Base-by-base conservation (phyloP, 2,329 filamentous ascomycete species). In the Pseudogymnoascus sp. region DNA sequence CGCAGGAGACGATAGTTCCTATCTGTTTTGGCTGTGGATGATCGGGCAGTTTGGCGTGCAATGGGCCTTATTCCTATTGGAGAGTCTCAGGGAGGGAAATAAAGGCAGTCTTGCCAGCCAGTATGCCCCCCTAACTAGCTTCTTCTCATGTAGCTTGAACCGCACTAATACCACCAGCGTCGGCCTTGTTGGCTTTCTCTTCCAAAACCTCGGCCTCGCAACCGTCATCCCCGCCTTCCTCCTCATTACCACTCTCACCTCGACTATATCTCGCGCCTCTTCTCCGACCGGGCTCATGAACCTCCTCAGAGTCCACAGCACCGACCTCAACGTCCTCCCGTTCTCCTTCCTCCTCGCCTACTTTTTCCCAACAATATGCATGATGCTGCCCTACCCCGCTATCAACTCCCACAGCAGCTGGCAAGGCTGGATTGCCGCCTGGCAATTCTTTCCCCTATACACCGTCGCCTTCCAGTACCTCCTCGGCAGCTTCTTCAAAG, bases 21-120 rank as follows among this genome's bases (percentile, higher is more conserved):
- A 59, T 59, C 29, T 59, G 5, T 59, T 59, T 17, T 59, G 58
- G 58, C 8, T 59, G 21, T 59, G 58, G 58, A 59, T 59, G 58
- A 59, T 59, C 25, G 35, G 35, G 12, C 58, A 59, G 58, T 39
- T 39, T 8, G 58, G 58, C n/a, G 29, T 59, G 5, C 38, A 39
- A 12, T 59, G 58, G 58, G 21, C 21, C 25, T 3, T 59, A 17
- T n/a, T 59, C 33, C 25, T 59, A 2, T 13, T 59, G 58, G 58
- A 59, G 58, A 38, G 38, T 39, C 27, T 59, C 13, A 38, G 58
- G 21, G 58, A 39, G 8, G 58, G 58, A 27, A 39, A 39, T 59
- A 41, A 41, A 38, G 58, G 35, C 58, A 39, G 17, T 15, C 4
- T 39, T 59, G 17, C 27, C 29, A 39, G 38, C 38, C 27, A 39